Conservation (phyloP, 192 early-diverging fungal species). For the Podila clonocystis region DNA sequence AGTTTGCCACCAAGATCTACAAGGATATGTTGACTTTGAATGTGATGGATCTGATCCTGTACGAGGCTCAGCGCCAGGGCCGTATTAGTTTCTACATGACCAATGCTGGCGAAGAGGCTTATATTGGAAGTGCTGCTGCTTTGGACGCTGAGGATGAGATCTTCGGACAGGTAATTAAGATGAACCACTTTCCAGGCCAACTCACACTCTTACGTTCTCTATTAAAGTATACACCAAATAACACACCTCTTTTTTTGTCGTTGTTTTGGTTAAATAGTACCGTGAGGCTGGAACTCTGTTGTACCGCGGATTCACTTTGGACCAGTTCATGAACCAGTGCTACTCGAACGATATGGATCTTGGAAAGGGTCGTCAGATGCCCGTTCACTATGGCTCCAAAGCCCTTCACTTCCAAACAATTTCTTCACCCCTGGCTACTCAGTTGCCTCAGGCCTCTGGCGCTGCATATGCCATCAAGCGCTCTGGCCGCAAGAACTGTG, state of each 20-base stretch:
- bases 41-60: slow-evolving; percentile 93
- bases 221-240: not conserved
- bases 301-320: slow-evolving; percentile 94
- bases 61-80: slow-evolving; percentile 98
- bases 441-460: slow-evolving; percentile 97
- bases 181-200: not conserved
- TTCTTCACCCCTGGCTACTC: slow-evolving; percentile 95
- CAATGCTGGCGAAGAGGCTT: slow-evolving; percentile 97
- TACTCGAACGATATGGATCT: slow-evolving; percentile 89
- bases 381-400: slow-evolving; percentile 93
- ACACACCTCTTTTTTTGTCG: not conserved
- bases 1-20: slow-evolving; percentile 85
- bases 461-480: slow-evolving; percentile 95
- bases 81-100: slow-evolving; percentile 99
- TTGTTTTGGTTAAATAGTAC: slow-evolving; percentile 68
- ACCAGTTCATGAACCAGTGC: slow-evolving; percentile 98
- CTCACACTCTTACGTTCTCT: not conserved
- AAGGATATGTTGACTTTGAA: slow-evolving; percentile 91
- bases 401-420: slow-evolving; percentile 95
- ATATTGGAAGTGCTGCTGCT: slow-evolving; percentile 92
- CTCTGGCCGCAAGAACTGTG: slow-evolving; percentile 78
- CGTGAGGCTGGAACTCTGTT: slow-evolving; percentile 94
- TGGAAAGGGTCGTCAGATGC: slow-evolving; percentile 99
- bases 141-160: slow-evolving; percentile 86
- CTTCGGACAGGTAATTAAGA: slow-evolving; percentile 81